Evolutionary conservation across 208 protist species (phyloP).

Genomic region (Leishmania turanica): DNA sequence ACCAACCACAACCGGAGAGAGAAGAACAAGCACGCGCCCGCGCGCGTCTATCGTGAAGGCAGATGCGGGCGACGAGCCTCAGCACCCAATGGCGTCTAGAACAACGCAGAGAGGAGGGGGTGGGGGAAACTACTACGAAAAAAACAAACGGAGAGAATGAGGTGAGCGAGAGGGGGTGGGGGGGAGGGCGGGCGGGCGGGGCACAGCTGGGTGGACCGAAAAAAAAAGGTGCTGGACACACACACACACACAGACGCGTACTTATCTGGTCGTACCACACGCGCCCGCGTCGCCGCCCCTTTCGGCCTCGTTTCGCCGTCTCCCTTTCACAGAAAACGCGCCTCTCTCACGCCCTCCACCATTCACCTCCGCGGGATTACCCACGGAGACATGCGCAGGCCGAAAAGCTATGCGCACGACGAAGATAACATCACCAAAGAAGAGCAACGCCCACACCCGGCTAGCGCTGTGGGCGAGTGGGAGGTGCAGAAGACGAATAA

Average conservation of each 20-base stretch:
- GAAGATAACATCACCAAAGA: too few relatives aligned
- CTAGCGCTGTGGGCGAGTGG: not conserved
- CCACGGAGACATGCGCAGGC: not conserved
- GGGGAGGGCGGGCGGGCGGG: too few relatives aligned
- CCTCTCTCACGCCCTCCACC: not conserved
- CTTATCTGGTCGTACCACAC: not conserved
- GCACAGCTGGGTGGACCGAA: not conserved
- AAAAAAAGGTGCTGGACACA: not conserved
- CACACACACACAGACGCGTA: too few relatives aligned
- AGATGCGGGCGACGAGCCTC: not conserved
- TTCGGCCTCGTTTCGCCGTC: not conserved
- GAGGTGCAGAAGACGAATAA: not conserved
- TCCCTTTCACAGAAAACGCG: not conserved
- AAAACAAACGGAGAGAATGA: conserved; percentile 2
- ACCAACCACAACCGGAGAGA: not conserved
- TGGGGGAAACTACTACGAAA: not conserved
- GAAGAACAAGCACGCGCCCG: not conserved
- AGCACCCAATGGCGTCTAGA: not conserved
- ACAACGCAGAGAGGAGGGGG: not conserved
- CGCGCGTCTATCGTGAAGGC: not conserved
- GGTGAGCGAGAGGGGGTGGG: not conserved
- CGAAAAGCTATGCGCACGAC: not conserved
- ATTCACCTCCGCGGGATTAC: not conserved
- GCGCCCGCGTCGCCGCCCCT: not conserved
- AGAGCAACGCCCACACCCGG: not conserved